Evolutionary conservation across 2,329 filamentous ascomycete species (phyloP), one percentile per base, ranked within the genome.

Genomic region (Juglanconis sp.): DNA sequence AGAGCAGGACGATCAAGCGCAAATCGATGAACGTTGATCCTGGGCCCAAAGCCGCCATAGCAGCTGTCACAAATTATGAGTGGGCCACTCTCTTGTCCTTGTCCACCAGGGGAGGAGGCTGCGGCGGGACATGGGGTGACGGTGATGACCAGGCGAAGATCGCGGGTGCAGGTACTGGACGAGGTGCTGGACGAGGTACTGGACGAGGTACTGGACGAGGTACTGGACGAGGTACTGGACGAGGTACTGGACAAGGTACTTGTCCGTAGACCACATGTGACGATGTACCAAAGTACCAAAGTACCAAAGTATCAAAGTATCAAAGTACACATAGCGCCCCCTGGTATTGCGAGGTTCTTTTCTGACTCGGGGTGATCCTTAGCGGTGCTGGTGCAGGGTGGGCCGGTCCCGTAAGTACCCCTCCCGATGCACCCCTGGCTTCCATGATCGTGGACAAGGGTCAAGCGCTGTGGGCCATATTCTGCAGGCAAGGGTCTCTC

Each of bases 21-120:
- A 72, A 79, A 79, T 78, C 77, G 75, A 75, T 74, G 50, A 72
- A 72, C 59, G 74, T 68, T 72, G 74, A 81, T 79, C 78, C 78
- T 73, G 75, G 77, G 71, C 44, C 17, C 65, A 65, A 70, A 73
- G 70, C 74, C 72, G 76, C 70, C 63, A 72, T 71, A 74, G 72
- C 74, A 79, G 75, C 75, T 81, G 79, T 82, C 79, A 81, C 79
- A 81, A 80, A 81, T 79, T 80, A 74, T 74, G 73, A 73, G 79
- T 81, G 79, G 79, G 78, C 77, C 79, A 60, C 63, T 67, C 65
- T 64, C 64, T 65, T 68, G 63, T 59, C 51, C 17, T 24, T 24
- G 17, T 24, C 17, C 17, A 24, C 17, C 59, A 44, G 31, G 35
- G 30, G 53, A 57, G 61, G 56, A 63, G 65, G 64, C 60, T 59